Conservation (phyloP, 192 early-diverging fungal genomes). For the Gryganskiella cystojenkinii region DNA sequence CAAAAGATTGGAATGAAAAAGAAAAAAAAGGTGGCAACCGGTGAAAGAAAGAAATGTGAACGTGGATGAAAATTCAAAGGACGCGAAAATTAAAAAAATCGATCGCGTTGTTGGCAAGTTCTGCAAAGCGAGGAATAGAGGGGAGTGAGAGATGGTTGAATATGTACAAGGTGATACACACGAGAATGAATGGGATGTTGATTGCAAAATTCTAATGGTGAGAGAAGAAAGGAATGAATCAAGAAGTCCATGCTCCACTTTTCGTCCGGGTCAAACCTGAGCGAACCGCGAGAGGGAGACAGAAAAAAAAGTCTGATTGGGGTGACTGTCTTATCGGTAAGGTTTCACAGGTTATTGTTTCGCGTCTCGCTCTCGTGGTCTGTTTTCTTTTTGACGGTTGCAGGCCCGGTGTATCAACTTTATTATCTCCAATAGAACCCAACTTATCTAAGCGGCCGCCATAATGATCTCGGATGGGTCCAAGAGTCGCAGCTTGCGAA, state of each 20-base stretch:
- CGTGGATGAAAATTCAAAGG: no score
- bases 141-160: no score
- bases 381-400: constrained; percentile 4
- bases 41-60: no score
- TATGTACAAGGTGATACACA: no score
- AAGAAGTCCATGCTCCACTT: no score
- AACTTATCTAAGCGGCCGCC: constrained; percentile 29
- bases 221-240: background rate
- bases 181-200: background rate
- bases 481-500: constrained; percentile 52
- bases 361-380: background rate
- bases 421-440: background rate
- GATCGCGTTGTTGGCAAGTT: background rate
- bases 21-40: no score
- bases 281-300: background rate
- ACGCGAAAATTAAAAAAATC: no score
- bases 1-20: background rate
- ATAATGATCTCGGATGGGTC: constrained; percentile 45
- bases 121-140: background rate
- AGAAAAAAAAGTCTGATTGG: constrained; percentile 18
- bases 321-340: constrained; percentile 1
- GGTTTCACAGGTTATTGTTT: background rate
- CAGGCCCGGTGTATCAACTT: no score
- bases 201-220: background rate
- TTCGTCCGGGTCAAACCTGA: background rate